Evolutionary conservation across 2,329 filamentous ascomycete species (phyloP).

Genomic region (Botryotinia globosa): DNA sequence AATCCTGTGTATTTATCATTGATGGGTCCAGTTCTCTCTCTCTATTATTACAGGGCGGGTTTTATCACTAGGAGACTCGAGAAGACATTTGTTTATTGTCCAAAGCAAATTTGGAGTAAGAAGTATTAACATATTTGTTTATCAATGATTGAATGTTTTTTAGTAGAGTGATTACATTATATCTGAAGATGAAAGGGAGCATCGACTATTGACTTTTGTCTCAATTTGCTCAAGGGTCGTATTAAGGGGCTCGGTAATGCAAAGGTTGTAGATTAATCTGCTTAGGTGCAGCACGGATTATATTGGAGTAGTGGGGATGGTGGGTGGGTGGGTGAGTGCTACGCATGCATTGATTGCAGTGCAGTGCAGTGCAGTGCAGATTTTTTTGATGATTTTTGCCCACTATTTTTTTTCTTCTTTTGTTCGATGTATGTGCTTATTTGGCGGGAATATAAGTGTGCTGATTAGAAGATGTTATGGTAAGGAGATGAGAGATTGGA

Average conservation of each 20-base stretch:
- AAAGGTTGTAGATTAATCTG: background rate
- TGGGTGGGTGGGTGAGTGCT: background rate
- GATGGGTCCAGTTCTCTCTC: background rate
- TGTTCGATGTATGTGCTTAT: background rate
- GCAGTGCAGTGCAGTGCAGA: background rate
- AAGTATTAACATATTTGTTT: background rate
- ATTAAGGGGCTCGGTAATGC: background rate
- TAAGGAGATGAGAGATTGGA: background rate
- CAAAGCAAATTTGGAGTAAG: background rate
- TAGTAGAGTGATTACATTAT: background rate
- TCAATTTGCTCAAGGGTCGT: background rate
- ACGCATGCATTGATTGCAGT: background rate
- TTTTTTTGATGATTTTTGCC: background rate
- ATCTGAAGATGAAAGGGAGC: background rate
- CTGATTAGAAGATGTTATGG: too few species aligned
- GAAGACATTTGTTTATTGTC: background rate
- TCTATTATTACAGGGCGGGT: background rate
- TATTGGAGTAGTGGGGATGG: background rate
- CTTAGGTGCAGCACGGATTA: background rate
- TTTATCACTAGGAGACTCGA: background rate
- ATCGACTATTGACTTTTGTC: background rate
- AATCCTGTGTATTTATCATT: conserved; percentile 16
- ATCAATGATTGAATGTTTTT: background rate
- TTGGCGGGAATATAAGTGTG: too few species aligned
- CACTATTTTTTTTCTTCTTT: background rate